Base-by-base conservation (phyloP, 2,329 filamentous ascomycete genomes). In the Myrmaecium sp. region DNA sequence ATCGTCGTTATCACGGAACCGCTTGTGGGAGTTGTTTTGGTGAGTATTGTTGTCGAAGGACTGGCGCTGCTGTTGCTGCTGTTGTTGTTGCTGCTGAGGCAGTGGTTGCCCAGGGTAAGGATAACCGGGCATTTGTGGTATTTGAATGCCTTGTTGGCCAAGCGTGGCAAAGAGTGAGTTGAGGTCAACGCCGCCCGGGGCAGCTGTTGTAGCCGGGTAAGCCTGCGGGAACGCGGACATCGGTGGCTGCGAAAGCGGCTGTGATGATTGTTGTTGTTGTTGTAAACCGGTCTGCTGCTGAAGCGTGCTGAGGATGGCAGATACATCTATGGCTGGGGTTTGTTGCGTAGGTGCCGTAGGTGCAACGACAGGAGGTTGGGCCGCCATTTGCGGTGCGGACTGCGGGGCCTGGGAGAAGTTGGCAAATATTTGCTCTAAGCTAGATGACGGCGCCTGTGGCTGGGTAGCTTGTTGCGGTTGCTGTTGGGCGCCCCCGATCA, bases 1-100 rank as follows among this genome's bases (percentile, higher is more conserved):
- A 15, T 38, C 35, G 21, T 29, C 37, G 5, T 46, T 43, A 10
- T 51, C 47, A 5, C 47, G 44, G 30, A 36, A 42, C 11, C 54
- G 44, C 36, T 55, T 54, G 4, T 40, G 41, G 10, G 45, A 44
- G 11, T 38, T 40, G 18, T 47, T 47, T 20, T 39, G 25, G 24
- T 44, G 41, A 18, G 44, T 40, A 7, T 38, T 36, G 20, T n/a
- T n/a, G n/a, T n/a, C n/a, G n/a, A n/a, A n/a, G n/a, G 44, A 23
- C 14, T 33, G 30, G 12, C 34, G 33, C 22, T 35, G 35, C 15
- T 31, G 25, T 15, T 34, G 33, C 6, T 27, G 16, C 16, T 25
- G 25, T 5, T 20, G 6, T 10, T 28, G 19, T 21, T 35, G 30
- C 30, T 38, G 37, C 17, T 29, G 22, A 14, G 23, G 23, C 12